Evolutionary conservation across 2,329 filamentous ascomycete genomes (phyloP).

Genomic region (Escovopsis weberi): DNA sequence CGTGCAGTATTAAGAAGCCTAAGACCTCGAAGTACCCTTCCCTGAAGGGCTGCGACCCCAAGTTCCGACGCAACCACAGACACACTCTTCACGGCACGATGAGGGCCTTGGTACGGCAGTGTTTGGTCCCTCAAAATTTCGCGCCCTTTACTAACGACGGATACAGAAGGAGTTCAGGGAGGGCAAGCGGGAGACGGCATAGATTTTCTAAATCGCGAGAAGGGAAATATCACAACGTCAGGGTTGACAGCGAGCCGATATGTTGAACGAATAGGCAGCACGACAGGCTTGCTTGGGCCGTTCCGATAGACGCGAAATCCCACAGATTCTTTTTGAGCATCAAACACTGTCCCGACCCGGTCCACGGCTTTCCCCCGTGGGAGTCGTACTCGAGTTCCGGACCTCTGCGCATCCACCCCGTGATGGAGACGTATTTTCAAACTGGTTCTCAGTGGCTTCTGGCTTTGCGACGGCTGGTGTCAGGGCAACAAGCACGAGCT

Average conservation of each 20-base stretch:
- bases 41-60: slow-evolving; percentile 96
- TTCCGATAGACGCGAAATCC: background rate
- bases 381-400: too few species aligned
- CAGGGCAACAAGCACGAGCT: too few species aligned
- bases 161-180: slow-evolving; percentile 91
- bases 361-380: too few species aligned
- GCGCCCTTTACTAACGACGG: slow-evolving; percentile 15
- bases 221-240: background rate
- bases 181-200: slow-evolving; percentile 83
- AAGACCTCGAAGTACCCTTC: slow-evolving; percentile 98
- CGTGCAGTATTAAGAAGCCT: slow-evolving; percentile 93
- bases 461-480: too few species aligned
- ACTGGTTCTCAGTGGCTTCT: too few species aligned
- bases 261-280: background rate
- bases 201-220: slow-evolving; percentile 13
- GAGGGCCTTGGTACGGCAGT: slow-evolving; percentile 73
- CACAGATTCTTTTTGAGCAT: background rate
- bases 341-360: background rate
- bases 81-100: slow-evolving; percentile 98
- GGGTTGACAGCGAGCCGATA: background rate
- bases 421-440: too few species aligned
- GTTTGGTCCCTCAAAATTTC: slow-evolving; percentile 10
- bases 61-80: slow-evolving; percentile 99
- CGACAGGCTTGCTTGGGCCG: background rate
- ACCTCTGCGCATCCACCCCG: too few species aligned